Conservation (phyloP, 441 rosid genomes). For the Corymbia citriodora region DNA sequence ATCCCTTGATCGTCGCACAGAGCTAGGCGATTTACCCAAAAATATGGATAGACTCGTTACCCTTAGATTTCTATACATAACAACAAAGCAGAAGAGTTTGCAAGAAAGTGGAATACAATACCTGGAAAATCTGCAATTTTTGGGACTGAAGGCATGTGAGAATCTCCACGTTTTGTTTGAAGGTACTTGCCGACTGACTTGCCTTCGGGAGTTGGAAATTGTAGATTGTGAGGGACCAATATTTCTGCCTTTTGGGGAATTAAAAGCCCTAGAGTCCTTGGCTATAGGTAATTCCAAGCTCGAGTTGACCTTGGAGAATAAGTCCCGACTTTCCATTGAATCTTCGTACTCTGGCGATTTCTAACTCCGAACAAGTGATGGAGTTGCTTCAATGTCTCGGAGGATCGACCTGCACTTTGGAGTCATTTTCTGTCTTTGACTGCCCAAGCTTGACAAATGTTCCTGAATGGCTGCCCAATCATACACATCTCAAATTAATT, state of each 20-base stretch:
- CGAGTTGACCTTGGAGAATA: not conserved
- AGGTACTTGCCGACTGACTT: fast-evolving
- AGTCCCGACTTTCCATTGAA: not conserved
- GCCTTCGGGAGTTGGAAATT: fast-evolving
- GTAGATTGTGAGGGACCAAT: fast-evolving
- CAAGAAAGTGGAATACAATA: not conserved
- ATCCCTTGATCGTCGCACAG: not conserved
- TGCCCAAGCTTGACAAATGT: not conserved
- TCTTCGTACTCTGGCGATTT: fast-evolving
- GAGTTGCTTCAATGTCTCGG: fast-evolving
- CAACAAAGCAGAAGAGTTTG: too few species aligned
- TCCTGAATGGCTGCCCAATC: not conserved
- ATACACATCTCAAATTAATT: not conserved
- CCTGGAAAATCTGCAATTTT: not conserved
- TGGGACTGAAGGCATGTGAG: fast-evolving
- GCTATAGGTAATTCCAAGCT: fast-evolving
- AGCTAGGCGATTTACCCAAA: too few species aligned
- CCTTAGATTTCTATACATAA: too few species aligned
- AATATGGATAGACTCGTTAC: too few species aligned
- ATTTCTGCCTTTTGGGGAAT: not conserved
- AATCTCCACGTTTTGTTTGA: not conserved
- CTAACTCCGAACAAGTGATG: fast-evolving
- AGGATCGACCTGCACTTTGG: not conserved
- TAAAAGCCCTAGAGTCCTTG: not conserved
- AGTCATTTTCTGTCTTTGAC: fast-evolving